Evolutionary conservation across 257 asterid species (phyloP).

Genomic region (Prunella vulgaris): DNA sequence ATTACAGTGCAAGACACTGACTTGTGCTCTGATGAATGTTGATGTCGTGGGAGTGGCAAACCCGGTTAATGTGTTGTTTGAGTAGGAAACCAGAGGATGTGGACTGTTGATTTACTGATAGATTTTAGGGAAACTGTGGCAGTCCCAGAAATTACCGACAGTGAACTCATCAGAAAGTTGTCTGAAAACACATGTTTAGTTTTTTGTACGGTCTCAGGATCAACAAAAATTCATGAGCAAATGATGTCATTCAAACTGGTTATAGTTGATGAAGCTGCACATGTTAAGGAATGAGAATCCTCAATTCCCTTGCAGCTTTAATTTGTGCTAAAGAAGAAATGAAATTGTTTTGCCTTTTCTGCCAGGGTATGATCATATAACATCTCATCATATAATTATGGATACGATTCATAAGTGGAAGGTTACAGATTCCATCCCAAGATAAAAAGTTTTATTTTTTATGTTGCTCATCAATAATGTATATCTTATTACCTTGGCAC

Average conservation of each 20-base stretch:
- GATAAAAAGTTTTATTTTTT: too few species aligned
- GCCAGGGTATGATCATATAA: too few species aligned
- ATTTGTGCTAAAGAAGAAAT: too few species aligned
- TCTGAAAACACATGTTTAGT: constrained; percentile 38
- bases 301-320: constrained; percentile 57
- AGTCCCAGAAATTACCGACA: constrained; percentile 15
- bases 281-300: constrained; percentile 71
- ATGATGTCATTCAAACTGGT: constrained; percentile 37
- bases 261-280: constrained; percentile 78
- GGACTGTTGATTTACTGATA: constrained; percentile 30
- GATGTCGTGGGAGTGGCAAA: constrained; percentile 21
- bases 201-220: constrained; percentile 61
- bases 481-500: too few species aligned
- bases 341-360: too few species aligned
- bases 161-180: constrained; percentile 22
- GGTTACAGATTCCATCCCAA: too few species aligned
- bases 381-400: too few species aligned
- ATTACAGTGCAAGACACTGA: constrained; percentile 44
- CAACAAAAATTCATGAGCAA: constrained; percentile 28
- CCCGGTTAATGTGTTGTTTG: constrained; percentile 34
- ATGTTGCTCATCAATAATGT: too few species aligned
- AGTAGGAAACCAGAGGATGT: constrained; percentile 27
- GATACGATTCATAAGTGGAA: too few species aligned
- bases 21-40: constrained; percentile 68
- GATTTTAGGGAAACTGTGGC: constrained; percentile 20